These are phyloP conservation scores for Sequoia sempervirens DNA, from an alignment of 75 land plant species.

Conservation along the genomic window DNA sequence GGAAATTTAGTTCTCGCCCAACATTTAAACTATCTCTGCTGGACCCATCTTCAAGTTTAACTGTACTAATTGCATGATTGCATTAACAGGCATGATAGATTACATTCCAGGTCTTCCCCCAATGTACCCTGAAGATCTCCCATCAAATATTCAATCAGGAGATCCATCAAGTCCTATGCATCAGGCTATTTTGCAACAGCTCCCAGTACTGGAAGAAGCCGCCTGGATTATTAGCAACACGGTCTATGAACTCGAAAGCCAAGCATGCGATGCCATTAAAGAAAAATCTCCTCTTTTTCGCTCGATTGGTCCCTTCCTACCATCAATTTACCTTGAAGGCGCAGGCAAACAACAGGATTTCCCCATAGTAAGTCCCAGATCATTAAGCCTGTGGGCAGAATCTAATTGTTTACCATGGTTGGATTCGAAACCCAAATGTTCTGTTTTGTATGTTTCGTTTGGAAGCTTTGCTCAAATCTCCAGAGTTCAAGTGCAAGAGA, in stretches of 20 bases:
- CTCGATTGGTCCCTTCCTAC: not conserved
- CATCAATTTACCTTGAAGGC: not conserved
- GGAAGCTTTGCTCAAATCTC: slow-evolving; percentile 19
- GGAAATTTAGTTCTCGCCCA: too few relatives aligned
- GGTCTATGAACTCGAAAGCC: slow-evolving; percentile 14
- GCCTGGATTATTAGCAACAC: not conserved
- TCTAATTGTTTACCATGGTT: slow-evolving; percentile 12
- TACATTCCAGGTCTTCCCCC: slow-evolving; percentile 13
- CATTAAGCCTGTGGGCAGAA: slow-evolving; percentile 1
- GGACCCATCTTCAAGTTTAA: too few relatives aligned
- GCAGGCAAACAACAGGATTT: not conserved
- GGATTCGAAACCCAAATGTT: slow-evolving; percentile 4
- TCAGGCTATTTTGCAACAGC: not conserved
- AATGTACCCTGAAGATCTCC: slow-evolving; percentile 2
- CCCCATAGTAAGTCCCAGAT: not conserved
- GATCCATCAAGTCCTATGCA: not conserved
- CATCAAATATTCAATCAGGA: not conserved
- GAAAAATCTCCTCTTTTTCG: not conserved
- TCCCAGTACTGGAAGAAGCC: not conserved
- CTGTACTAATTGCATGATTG: not conserved
- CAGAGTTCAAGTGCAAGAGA: slow-evolving; percentile 13
- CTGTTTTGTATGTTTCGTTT: slow-evolving; percentile 25
- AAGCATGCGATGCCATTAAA: not conserved
- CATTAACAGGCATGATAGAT: not conserved
- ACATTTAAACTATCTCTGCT: too few relatives aligned